Conservation (phyloP, 192 early-diverging fungal species). For the Neocallimastix lanati region DNA sequence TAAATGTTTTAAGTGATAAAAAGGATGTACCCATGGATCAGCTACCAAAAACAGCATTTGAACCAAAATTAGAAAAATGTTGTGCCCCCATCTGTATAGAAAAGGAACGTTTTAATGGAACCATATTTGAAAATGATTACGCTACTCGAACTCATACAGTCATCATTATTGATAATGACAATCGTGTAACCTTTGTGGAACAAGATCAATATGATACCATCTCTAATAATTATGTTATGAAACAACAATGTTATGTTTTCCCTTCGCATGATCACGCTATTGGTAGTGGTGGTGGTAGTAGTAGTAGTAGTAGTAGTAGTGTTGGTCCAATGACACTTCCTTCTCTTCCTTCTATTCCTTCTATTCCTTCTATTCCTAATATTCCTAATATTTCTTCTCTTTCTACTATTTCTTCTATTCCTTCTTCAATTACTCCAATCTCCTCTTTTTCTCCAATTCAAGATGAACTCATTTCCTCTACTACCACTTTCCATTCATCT, state of each 20-base stretch:
- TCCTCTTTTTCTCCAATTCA: too few species aligned
- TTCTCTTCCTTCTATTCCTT: too few species aligned
- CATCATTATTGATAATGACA: not conserved
- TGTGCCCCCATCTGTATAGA: not conserved
- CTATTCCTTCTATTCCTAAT: too few species aligned
- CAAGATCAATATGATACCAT: not conserved
- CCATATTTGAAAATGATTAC: not conserved
- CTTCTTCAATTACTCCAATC: too few species aligned
- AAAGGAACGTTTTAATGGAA: not conserved
- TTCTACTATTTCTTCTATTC: too few species aligned
- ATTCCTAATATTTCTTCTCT: too few species aligned
- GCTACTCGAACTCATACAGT: not conserved
- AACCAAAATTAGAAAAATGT: not conserved
- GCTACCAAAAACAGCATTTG: not conserved
- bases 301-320: too few species aligned
- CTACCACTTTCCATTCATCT: too few species aligned
- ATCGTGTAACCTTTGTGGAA: not conserved
- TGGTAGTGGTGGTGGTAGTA: too few species aligned
- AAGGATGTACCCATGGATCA: not conserved
- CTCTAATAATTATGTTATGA: not conserved
- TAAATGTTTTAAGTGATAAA: not conserved
- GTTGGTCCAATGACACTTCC: too few species aligned
- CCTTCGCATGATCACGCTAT: not conserved
- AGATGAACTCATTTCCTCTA: too few species aligned
- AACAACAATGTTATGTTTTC: not conserved